Conservation (phyloP, 139 green algal species). For the Edaphochlamys debaryana region DNA sequence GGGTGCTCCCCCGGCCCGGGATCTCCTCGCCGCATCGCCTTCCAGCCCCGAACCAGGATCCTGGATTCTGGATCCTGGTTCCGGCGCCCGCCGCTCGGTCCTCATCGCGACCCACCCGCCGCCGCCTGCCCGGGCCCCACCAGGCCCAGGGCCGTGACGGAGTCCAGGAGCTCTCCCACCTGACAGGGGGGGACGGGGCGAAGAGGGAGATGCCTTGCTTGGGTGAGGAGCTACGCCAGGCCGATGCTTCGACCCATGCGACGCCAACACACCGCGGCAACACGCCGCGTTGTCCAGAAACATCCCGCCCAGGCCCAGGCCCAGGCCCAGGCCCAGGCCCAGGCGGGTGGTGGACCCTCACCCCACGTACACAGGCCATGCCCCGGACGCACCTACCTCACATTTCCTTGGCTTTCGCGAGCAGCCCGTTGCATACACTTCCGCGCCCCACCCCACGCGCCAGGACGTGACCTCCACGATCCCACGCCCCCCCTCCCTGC, state of each 20-base stretch:
- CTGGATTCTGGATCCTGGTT: too few relatives aligned
- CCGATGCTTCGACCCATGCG: neutral
- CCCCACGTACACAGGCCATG: neutral
- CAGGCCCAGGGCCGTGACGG: conserved; percentile 22
- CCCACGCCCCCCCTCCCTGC: too few relatives aligned
- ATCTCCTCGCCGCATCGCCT: too few relatives aligned
- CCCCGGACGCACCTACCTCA: neutral
- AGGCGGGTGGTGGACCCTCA: too few relatives aligned
- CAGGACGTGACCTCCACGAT: neutral
- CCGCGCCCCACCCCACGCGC: neutral
- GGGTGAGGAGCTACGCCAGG: too few relatives aligned
- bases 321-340: too few relatives aligned
- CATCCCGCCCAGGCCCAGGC: neutral
- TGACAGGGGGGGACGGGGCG: neutral
- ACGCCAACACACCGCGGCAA: neutral
- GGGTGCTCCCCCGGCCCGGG: too few relatives aligned
- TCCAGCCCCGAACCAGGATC: too few relatives aligned
- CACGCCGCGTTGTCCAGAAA: neutral
- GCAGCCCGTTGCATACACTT: neutral
- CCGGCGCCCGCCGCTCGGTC: too few relatives aligned
- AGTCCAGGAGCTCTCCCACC: conserved; percentile 26
- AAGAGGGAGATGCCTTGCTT: too few relatives aligned
- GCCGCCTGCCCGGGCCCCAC: neutral
- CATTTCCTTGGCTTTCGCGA: neutral
- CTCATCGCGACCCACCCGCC: too few relatives aligned